These are phyloP conservation scores for Mycogone perniciosa DNA, from an alignment of 2,329 filamentous ascomycete genomes.

Conservation along the genomic window DNA sequence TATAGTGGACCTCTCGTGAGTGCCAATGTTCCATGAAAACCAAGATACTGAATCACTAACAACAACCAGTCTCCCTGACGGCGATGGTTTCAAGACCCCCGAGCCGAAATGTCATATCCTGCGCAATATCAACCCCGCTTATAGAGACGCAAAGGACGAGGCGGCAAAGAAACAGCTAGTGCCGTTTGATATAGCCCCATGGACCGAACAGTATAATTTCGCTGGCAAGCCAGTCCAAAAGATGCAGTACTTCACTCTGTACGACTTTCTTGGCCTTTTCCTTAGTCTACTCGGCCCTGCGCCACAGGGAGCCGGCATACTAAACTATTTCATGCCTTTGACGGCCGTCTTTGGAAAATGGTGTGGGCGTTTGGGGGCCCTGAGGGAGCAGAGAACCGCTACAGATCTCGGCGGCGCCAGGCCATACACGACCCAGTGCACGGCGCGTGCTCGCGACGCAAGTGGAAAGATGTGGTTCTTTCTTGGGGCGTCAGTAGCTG, in stretches of 20 bases:
- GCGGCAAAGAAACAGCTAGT: too few relatives aligned
- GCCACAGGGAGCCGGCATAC: not conserved
- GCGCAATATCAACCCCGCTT: not conserved
- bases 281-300: slow-evolving; percentile 9
- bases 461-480: slow-evolving; percentile 1
- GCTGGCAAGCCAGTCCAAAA: not conserved
- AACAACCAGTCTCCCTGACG: slow-evolving; percentile 1
- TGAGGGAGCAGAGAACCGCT: too few relatives aligned
- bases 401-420: not conserved
- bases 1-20: not conserved
- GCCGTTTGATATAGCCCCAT: not conserved
- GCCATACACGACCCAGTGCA: slow-evolving; percentile 11
- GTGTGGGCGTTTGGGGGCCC: not conserved
- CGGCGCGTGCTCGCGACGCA: not conserved
- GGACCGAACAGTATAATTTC: not conserved
- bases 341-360: slow-evolving; percentile 4
- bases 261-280: slow-evolving; percentile 10
- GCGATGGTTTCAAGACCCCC: not conserved
- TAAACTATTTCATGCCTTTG: slow-evolving; percentile 10
- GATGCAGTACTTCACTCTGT: slow-evolving; percentile 2
- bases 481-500: slow-evolving; percentile 4
- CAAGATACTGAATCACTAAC: not conserved
- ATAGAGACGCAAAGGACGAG: not conserved
- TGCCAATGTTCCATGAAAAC: too few relatives aligned
- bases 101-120: not conserved